Evolutionary conservation across 75 land plant genomes (phyloP).

Genomic region (Adiantum capillusveneris): DNA sequence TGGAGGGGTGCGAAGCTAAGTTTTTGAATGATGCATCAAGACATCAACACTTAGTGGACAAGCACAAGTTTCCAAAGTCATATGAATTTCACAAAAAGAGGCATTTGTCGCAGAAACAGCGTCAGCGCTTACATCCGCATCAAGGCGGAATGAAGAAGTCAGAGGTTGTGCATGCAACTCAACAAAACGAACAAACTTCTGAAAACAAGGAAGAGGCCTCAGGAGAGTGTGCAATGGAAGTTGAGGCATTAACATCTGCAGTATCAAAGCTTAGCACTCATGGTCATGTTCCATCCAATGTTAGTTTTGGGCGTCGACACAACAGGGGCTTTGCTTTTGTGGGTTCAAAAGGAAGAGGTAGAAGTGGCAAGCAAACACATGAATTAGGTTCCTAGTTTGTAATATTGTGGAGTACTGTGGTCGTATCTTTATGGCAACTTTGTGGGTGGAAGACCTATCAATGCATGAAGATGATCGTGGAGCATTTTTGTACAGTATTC

Average conservation of each 20-base stretch:
- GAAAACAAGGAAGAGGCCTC: slow-evolving; percentile 6
- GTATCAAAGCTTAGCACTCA: slow-evolving; percentile 75
- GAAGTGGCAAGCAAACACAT: no score
- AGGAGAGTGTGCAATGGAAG: slow-evolving; percentile 43
- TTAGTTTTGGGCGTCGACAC: slow-evolving; percentile 80
- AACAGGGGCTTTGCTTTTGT: slow-evolving; percentile 53
- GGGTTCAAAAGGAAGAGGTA: slow-evolving; percentile 26
- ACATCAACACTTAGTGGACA: slow-evolving; percentile 89
- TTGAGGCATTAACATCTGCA: slow-evolving; percentile 57
- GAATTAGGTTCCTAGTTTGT: no score
- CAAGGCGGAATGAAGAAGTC: background rate
- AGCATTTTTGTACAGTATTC: no score
- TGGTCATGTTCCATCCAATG: slow-evolving; percentile 42
- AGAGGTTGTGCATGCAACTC: background rate
- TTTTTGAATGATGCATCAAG: slow-evolving; percentile 58
- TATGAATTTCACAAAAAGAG: slow-evolving; percentile 73
- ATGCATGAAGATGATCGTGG: no score
- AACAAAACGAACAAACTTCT: background rate
- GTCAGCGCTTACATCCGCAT: background rate
- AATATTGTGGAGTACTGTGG: no score
- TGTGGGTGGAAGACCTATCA: no score
- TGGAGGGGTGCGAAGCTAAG: slow-evolving; percentile 75
- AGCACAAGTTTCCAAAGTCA: slow-evolving; percentile 77
- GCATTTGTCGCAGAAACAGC: slow-evolving; percentile 60
- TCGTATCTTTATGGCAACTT: no score